phyloP scores from a whole-genome alignment of 768 basidiomycete genomes.

The Suillus americanus region DNA sequence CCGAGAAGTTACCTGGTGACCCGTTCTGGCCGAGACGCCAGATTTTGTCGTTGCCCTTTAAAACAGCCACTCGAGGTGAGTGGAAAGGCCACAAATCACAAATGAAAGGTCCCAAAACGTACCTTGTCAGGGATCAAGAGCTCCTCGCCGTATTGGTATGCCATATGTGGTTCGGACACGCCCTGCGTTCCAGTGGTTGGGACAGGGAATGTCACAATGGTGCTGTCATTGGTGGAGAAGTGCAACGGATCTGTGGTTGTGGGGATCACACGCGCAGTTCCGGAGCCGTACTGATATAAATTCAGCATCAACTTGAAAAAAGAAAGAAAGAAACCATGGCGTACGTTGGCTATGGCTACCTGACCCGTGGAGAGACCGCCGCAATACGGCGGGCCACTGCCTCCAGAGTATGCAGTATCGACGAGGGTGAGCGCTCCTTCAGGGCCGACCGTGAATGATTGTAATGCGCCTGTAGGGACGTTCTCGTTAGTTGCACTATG shows the following conservation, averaged over 20 bases:
- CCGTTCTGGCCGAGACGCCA: constrained; percentile 58
- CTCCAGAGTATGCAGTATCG: constrained; percentile 48
- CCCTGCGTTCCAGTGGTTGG: constrained; percentile 26
- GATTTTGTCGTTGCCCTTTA: constrained; percentile 64
- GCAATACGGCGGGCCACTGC: constrained; percentile 52
- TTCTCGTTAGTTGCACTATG: constrained; percentile 62
- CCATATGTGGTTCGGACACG: constrained; percentile 68
- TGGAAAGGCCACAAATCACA: not conserved
- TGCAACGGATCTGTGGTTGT: constrained; percentile 39
- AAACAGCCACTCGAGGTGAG: not conserved
- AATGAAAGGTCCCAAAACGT: constrained; percentile 15
- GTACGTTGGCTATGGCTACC: constrained; percentile 60
- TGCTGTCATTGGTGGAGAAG: constrained; percentile 31
- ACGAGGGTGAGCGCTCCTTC: constrained; percentile 47
- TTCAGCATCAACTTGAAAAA: not conserved
- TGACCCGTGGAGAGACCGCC: constrained; percentile 51
- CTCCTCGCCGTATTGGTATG: constrained; percentile 52
- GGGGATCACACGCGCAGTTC: constrained; percentile 54
- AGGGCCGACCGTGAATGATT: constrained; percentile 52
- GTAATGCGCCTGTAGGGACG: constrained; percentile 38
- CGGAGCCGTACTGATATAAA: constrained; percentile 45
- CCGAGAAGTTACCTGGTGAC: constrained; percentile 43
- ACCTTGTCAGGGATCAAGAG: constrained; percentile 69
- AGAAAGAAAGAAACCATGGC: constrained; percentile 6
- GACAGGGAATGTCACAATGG: constrained; percentile 54